phyloP scores from a whole-genome alignment of 257 asterid species.

The Avicennia marina region DNA sequence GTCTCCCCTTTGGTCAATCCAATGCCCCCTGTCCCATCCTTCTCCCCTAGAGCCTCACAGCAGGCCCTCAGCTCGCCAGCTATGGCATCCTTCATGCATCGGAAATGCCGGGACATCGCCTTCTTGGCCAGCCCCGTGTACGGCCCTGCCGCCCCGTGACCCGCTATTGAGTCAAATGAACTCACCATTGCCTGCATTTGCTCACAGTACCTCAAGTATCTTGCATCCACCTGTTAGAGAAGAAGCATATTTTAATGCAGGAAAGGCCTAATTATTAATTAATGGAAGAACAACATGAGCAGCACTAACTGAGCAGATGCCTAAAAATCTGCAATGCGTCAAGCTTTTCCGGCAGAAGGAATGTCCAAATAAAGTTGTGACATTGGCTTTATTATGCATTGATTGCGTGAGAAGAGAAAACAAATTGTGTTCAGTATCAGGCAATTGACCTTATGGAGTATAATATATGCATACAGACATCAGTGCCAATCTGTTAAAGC shows the following conservation, averaged over 20 bases:
- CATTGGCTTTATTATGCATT: conserved; percentile 5
- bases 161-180: conserved; percentile 54
- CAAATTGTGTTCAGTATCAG: too few species aligned
- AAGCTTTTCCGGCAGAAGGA: conserved; percentile 44
- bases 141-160: conserved; percentile 55
- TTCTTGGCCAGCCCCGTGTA: conserved; percentile 66
- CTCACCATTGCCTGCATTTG: conserved; percentile 71
- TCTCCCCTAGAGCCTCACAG: conserved; percentile 65
- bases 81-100: conserved; percentile 73
- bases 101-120: conserved; percentile 84
- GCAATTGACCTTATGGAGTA: too few species aligned
- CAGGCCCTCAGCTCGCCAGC: conserved; percentile 42
- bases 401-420: too few species aligned
- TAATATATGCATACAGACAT: too few species aligned
- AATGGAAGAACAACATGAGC: background rate
- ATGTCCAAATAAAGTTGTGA: conserved; percentile 36
- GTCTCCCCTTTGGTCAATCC: conserved; percentile 79
- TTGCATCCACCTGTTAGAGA: conserved; percentile 52
- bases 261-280: background rate
- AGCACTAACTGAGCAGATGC: too few species aligned
- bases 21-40: conserved; percentile 28
- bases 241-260: background rate
- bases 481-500: too few species aligned
- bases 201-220: conserved; percentile 63
- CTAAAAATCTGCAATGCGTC: conserved; percentile 24